Conservation (phyloP, 177 flowering plant species). For the Vitis hybrid region DNA sequence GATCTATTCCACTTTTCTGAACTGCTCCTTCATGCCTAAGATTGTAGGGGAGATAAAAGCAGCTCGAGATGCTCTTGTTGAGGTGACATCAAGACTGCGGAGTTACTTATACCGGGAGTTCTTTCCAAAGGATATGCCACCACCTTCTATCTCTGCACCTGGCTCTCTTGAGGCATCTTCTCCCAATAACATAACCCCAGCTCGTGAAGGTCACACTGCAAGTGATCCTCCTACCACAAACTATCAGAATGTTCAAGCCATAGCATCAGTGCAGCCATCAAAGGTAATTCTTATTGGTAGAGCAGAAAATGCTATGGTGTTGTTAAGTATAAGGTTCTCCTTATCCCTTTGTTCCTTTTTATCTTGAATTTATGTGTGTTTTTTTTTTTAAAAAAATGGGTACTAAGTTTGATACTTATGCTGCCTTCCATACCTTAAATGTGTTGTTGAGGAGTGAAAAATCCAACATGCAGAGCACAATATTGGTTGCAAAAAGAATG, state of each 20-base stretch:
- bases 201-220: constrained; percentile 41
- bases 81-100: constrained; percentile 75
- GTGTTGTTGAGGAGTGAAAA: too few relatives aligned
- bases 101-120: constrained; percentile 61
- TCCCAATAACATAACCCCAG: constrained; percentile 30
- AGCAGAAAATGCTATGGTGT: neutral
- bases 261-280: constrained; percentile 27
- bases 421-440: too few relatives aligned
- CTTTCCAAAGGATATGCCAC: constrained; percentile 49
- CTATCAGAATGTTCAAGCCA: constrained; percentile 40
- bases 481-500: too few relatives aligned
- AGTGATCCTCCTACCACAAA: constrained; percentile 31
- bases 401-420: too few relatives aligned
- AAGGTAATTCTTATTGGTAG: constrained; percentile 46
- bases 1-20: neutral
- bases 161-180: constrained; percentile 44
- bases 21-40: constrained; percentile 33
- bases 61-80: constrained; percentile 88
- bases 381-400: neutral
- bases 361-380: neutral
- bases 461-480: too few relatives aligned
- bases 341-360: neutral
- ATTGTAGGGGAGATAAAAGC: constrained; percentile 90
- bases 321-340: neutral
- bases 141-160: constrained; percentile 28